phyloP scores from a whole-genome alignment of 441 rosid genomes.

The Adansonia grandidieri region DNA sequence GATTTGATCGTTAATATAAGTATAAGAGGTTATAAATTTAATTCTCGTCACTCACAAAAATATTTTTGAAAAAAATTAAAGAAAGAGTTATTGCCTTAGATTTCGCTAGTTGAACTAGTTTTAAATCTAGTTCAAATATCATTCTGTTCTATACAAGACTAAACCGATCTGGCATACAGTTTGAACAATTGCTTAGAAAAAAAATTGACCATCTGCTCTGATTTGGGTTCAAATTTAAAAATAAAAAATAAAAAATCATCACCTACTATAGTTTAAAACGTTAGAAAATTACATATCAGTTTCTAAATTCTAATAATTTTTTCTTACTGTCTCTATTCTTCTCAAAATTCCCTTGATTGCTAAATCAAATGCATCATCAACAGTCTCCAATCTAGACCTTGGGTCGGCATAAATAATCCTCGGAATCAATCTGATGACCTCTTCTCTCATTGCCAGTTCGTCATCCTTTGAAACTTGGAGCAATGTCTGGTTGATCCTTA shows the following conservation, averaged over 20 bases:
- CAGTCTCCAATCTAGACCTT: neutral
- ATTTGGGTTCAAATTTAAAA: neutral
- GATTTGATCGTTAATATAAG: too few species aligned
- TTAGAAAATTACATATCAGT: neutral
- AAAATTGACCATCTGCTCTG: neutral
- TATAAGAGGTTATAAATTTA: too few species aligned
- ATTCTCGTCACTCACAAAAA: too few species aligned
- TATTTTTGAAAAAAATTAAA: too few species aligned
- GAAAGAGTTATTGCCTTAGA: too few species aligned
- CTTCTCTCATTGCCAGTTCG: slow-evolving; percentile 21
- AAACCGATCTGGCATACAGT: too few species aligned
- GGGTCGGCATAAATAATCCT: slow-evolving; percentile 18
- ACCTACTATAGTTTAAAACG: neutral
- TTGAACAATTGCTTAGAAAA: too few species aligned
- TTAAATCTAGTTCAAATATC: too few species aligned
- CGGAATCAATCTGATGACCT: slow-evolving; percentile 20
- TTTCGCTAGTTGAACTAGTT: too few species aligned
- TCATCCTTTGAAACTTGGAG: slow-evolving; percentile 1
- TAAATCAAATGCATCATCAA: slow-evolving; percentile 27
- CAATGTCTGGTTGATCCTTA: slow-evolving; percentile 12
- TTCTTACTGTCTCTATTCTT: neutral
- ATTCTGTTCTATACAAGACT: too few species aligned
- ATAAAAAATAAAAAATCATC: neutral
- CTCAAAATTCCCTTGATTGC: slow-evolving; percentile 11
- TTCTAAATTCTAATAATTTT: neutral